Conservation (phyloP, 805 yeast species). For the Wickerhamomyces tratensis region DNA sequence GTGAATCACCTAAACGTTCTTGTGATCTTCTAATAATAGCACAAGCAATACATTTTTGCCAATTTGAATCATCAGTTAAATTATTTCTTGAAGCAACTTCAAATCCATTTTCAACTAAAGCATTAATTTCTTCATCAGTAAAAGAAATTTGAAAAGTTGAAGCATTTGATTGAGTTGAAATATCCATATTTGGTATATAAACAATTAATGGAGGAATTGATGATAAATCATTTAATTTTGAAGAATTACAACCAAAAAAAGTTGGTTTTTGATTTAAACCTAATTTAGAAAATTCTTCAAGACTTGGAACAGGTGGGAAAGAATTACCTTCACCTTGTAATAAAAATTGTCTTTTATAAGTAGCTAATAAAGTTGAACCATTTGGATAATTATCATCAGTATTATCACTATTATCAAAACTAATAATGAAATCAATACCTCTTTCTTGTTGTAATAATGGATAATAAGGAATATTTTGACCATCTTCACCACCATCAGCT, state of each 20-base stretch:
- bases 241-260: slow-evolving; percentile 75
- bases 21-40: slow-evolving; percentile 73
- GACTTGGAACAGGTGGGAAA: slow-evolving; percentile 68
- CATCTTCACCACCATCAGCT: slow-evolving; percentile 69
- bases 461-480: slow-evolving; percentile 49
- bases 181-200: slow-evolving; percentile 69
- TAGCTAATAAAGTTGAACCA: slow-evolving; percentile 47
- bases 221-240: slow-evolving; percentile 45
- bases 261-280: slow-evolving; percentile 56
- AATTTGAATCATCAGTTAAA: slow-evolving; percentile 56
- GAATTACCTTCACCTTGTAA: slow-evolving; percentile 45
- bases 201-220: slow-evolving; percentile 65
- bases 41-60: slow-evolving; percentile 72
- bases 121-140: slow-evolving; percentile 41
- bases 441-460: slow-evolving; percentile 55
- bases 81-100: slow-evolving; percentile 59
- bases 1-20: slow-evolving; percentile 54
- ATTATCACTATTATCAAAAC: slow-evolving; percentile 61
- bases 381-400: slow-evolving; percentile 54
- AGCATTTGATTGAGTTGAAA: slow-evolving; percentile 56
- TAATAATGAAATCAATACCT: slow-evolving; percentile 52
- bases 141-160: slow-evolving; percentile 63
- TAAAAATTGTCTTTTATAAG: slow-evolving; percentile 51
- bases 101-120: slow-evolving; percentile 66
- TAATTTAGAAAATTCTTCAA: slow-evolving; percentile 46